phyloP scores from a whole-genome alignment of 331 rosid genomes.

The Phaseolus coccineus region DNA sequence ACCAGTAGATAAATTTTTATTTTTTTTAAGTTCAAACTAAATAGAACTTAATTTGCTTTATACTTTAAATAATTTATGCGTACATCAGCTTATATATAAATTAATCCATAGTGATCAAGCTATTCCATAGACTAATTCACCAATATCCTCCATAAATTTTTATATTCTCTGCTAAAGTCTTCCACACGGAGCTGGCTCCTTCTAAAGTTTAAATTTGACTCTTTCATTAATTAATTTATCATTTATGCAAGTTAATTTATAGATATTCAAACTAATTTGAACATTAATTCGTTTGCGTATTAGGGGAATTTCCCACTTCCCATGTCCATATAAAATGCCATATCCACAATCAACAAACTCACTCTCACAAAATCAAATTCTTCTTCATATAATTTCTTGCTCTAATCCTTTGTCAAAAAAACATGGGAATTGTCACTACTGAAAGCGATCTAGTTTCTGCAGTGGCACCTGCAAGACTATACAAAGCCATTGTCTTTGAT shows the following conservation, averaged over 20 bases:
- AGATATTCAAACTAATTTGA: neutral
- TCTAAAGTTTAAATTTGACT: conserved; percentile 7
- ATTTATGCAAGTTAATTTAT: neutral
- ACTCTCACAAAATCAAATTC: neutral
- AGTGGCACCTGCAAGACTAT: conserved; percentile 54
- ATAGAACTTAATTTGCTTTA: neutral
- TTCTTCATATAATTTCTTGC: neutral
- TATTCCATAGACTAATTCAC: neutral
- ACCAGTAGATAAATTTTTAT: no score
- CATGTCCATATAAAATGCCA: conserved; percentile 15
- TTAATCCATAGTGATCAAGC: neutral
- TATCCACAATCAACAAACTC: conserved; percentile 14
- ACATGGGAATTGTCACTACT: conserved; percentile 30
- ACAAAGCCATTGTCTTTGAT: conserved; percentile 56
- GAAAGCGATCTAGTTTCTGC: conserved; percentile 5
- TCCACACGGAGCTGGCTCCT: neutral
- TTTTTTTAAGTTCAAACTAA: no score
- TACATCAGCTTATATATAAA: neutral
- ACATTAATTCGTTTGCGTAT: neutral
- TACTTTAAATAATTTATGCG: neutral
- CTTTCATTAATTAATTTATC: neutral
- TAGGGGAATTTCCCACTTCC: neutral
- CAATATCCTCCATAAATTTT: neutral
- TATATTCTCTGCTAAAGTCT: neutral
- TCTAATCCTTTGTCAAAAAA: neutral